Conservation (phyloP, 306 rosid species). For the Pterocarpus santalinus region DNA sequence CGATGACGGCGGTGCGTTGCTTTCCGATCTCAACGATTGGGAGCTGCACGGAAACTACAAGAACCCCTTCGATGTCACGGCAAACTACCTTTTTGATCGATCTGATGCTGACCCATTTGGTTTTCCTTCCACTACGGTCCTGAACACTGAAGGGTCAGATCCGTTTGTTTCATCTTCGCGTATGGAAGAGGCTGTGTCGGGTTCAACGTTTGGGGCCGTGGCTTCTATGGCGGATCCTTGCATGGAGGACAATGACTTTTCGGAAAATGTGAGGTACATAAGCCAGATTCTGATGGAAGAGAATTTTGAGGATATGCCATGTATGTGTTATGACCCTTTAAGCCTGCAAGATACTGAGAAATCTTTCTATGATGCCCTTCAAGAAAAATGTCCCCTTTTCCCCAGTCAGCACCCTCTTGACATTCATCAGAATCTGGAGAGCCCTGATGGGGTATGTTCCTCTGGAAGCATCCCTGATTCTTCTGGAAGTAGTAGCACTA, state of each 20-base stretch:
- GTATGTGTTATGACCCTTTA: constrained; percentile 71
- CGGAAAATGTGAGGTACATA: constrained; percentile 55
- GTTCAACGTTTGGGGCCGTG: background rate
- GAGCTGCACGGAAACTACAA: constrained; percentile 1
- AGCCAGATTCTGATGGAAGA: constrained; percentile 80
- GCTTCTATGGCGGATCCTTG: constrained; percentile 32
- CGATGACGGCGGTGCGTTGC: background rate
- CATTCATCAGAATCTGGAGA: constrained; percentile 35
- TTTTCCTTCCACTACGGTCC: constrained; percentile 10
- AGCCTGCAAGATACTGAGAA: constrained; percentile 72
- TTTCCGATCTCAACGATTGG: constrained; percentile 31
- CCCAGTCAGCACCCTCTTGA: constrained; percentile 58
- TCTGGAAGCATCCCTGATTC: constrained; percentile 3
- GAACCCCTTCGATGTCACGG: background rate
- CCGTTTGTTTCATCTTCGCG: constrained; percentile 15
- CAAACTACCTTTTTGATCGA: background rate
- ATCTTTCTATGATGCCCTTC: constrained; percentile 67
- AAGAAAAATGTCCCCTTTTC: constrained; percentile 50
- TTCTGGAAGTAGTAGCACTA: constrained; percentile 25
- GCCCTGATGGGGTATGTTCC: constrained; percentile 39
- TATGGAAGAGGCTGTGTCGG: background rate
- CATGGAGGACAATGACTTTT: constrained; percentile 50
- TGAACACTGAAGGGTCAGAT: constrained; percentile 2
- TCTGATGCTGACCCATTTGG: constrained; percentile 18
- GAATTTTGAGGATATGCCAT: constrained; percentile 65